Base-by-base conservation (phyloP, 768 basidiomycete species). In the Termitomyces bulborhizus region DNA sequence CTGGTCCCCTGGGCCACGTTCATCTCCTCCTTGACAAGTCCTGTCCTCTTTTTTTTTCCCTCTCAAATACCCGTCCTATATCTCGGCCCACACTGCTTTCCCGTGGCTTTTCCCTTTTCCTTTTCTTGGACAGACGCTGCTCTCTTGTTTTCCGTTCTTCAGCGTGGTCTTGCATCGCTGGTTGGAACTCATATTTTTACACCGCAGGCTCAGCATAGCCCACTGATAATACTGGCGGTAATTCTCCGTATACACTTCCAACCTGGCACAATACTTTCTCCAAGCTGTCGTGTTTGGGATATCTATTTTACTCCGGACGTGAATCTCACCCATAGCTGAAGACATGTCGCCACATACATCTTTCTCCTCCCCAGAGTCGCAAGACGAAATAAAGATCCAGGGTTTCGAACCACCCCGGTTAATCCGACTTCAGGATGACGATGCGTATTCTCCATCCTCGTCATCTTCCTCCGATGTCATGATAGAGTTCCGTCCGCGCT, bases 271-370 rank as follows among this genome's bases (percentile, higher is more conserved):
- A 53, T 57, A 53, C 50, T 66, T 32, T 32, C 16, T 40, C 48
- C 57, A 11, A 57, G 53, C 60, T 48, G 56, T 56, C 49, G 61
- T 34, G 60, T 57, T 62, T 70, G 63, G 67, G 59, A 62, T 60
- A 66, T 65, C 59, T 57, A 60, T 44, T 58, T 9, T 61, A 31
- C 6, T 46, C 29, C 12, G 11, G 34, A 34, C 46, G 31, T 18
- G 13, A 26, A 27, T 27, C 26, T 49, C 11, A 16, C 36, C 48
- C 16, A 18, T 6, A 27, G n/a, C 65, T 59, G 62, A 62, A 58
- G 58, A 65, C 40, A 70, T 72, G 70, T 52, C 66, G 11, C 63
- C 66, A 16, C 60, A 66, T 53, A 57, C 61, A 53, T 37, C 40
- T 13, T 63, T 49, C 1, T 47, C 53, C 34, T 51, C 63, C 34